Conservation (phyloP, 306 rosid genomes). For the Carpinus fangiana region DNA sequence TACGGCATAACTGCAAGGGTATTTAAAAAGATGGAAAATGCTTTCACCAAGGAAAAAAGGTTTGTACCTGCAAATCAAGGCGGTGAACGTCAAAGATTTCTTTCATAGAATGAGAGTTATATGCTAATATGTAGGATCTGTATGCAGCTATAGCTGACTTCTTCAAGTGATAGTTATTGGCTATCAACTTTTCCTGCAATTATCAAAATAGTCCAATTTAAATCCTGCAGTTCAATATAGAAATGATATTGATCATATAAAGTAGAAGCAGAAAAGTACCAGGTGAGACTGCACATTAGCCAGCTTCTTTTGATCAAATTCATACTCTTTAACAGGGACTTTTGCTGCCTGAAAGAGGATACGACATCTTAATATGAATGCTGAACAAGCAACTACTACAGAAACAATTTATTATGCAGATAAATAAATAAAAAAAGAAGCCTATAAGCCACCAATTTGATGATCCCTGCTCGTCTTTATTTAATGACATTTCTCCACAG, state of each 20-base stretch:
- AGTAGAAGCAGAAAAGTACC: conserved; percentile 46
- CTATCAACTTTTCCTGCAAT: conserved; percentile 82
- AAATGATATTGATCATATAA: conserved; percentile 14
- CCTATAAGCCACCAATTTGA: too few relatives aligned
- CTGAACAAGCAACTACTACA: conserved; percentile 2
- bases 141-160: conserved; percentile 83
- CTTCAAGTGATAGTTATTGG: conserved; percentile 67
- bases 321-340: conserved; percentile 82
- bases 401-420: background rate
- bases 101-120: conserved; percentile 93
- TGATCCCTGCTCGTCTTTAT: too few relatives aligned
- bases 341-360: conserved; percentile 69
- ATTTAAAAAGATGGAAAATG: background rate
- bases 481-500: too few relatives aligned
- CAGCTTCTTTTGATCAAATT: conserved; percentile 67
- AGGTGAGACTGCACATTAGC: conserved; percentile 79
- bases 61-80: conserved; percentile 75
- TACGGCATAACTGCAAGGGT: background rate
- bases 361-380: conserved; percentile 1
- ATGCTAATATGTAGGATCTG: conserved; percentile 75
- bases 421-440: too few relatives aligned
- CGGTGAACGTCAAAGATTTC: conserved; percentile 88
- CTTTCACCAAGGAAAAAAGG: background rate
- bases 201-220: conserved; percentile 18
- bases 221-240: conserved; percentile 1